phyloP scores from a whole-genome alignment of 805 yeast species.

The Phaffomyces antillensis region DNA sequence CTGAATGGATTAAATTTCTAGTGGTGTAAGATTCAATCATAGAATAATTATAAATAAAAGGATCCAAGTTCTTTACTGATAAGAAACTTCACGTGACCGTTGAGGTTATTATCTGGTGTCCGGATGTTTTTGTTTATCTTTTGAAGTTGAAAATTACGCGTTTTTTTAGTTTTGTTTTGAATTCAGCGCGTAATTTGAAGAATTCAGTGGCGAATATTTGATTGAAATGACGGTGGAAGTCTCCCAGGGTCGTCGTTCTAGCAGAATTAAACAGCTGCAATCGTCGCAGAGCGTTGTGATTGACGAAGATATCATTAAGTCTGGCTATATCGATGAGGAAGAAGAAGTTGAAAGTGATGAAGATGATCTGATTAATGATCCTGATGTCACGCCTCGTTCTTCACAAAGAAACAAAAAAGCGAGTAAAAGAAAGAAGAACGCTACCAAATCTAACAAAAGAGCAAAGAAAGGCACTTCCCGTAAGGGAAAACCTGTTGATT shows the following conservation, averaged over 20 bases:
- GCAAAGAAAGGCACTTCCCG: background rate
- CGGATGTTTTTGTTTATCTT: background rate
- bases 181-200: background rate
- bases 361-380: conserved; percentile 11
- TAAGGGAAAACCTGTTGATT: conserved; percentile 14
- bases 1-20: too few relatives aligned
- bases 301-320: conserved; percentile 18
- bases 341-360: conserved; percentile 16
- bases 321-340: conserved; percentile 16
- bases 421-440: background rate
- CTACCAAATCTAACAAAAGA: background rate
- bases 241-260: conserved; percentile 16
- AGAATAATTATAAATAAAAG: too few relatives aligned
- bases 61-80: too few relatives aligned
- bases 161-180: background rate
- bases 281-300: conserved; percentile 16
- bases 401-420: conserved; percentile 11
- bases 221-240: background rate
- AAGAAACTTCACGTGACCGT: too few relatives aligned
- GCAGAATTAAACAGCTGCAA: conserved; percentile 13
- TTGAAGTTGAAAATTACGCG: background rate
- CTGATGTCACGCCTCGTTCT: conserved; percentile 4
- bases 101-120: background rate
- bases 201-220: background rate
- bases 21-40: too few relatives aligned